Evolutionary conservation across 805 yeast genomes (phyloP).

Genomic region (Teunomyces pallodes): DNA sequence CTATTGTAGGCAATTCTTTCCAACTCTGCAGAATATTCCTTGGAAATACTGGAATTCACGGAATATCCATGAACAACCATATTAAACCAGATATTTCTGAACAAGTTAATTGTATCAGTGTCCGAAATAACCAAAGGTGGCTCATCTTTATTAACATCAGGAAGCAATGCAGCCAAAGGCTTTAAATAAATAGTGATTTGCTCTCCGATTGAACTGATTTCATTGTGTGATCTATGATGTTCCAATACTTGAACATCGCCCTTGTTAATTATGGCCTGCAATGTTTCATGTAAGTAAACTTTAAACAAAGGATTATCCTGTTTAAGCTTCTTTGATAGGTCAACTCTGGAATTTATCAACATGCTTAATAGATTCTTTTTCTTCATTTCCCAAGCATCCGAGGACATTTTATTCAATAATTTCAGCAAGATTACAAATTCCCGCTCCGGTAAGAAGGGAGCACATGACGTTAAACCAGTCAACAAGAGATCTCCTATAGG

Average conservation of each 20-base stretch:
- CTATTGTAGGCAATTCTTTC: slow-evolving; percentile 78
- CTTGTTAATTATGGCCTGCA: slow-evolving; percentile 63
- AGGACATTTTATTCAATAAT: slow-evolving; percentile 51
- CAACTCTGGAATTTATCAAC: slow-evolving; percentile 50
- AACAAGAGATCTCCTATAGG: slow-evolving; percentile 56
- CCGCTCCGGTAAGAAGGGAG: slow-evolving; percentile 57
- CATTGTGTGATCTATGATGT: slow-evolving; percentile 76
- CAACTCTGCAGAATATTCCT: slow-evolving; percentile 47
- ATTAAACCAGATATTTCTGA: slow-evolving; percentile 92
- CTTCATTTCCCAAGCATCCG: slow-evolving; percentile 41
- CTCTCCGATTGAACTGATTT: slow-evolving; percentile 66
- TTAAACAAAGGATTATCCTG: slow-evolving; percentile 41
- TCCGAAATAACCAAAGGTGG: slow-evolving; percentile 44
- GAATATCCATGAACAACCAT: slow-evolving; percentile 87
- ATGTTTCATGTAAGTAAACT: slow-evolving; percentile 61
- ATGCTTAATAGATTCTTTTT: slow-evolving; percentile 37
- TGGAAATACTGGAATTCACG: slow-evolving; percentile 53
- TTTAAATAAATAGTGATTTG: slow-evolving; percentile 61
- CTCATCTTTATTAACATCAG: slow-evolving; percentile 45
- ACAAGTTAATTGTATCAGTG: slow-evolving; percentile 52
- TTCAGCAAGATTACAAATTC: slow-evolving; percentile 66
- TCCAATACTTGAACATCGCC: slow-evolving; percentile 78
- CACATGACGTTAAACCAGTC: slow-evolving; percentile 60
- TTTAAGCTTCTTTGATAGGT: slow-evolving; percentile 44
- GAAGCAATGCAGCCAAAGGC: slow-evolving; percentile 76